Conservation (phyloP, 306 rosid genomes). For the Cyclanthera cordifolia region DNA sequence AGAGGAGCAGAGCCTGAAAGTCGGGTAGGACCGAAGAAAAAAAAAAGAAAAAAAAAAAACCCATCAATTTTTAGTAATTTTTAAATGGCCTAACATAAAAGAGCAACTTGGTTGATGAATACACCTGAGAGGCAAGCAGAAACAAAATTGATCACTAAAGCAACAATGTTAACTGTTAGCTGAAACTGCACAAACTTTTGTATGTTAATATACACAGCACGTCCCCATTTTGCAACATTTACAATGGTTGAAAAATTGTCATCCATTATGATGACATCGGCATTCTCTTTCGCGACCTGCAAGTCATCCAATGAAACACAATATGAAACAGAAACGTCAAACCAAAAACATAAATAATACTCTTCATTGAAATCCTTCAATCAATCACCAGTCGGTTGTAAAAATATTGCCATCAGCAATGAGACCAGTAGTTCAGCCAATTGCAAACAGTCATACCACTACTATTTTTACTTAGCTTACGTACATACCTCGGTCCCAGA, state of each 20-base stretch:
- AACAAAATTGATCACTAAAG: conserved; percentile 65
- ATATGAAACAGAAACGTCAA: neutral
- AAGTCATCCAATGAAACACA: conserved; percentile 14
- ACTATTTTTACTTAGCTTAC: conserved; percentile 8
- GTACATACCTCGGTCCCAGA: conserved; percentile 83
- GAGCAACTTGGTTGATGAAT: conserved; percentile 4
- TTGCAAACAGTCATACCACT: neutral
- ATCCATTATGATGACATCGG: conserved; percentile 83
- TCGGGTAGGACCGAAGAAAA: neutral
- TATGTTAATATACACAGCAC: conserved; percentile 83
- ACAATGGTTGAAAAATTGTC: conserved; percentile 79
- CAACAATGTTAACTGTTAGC: conserved; percentile 85
- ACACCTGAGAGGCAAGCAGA: conserved; percentile 90
- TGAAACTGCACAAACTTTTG: conserved; percentile 98
- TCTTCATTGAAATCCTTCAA: neutral
- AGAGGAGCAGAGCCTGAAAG: conserved; percentile 90
- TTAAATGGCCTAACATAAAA: neutral
- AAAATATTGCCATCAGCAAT: neutral
- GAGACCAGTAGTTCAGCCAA: neutral
- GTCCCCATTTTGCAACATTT: conserved; percentile 89
- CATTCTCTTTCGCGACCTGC: conserved; percentile 93
- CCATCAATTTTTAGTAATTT: neutral
- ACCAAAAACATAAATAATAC: too few species aligned
- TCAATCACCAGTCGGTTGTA: neutral
- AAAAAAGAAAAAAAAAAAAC: conserved; percentile 9